Conservation (phyloP, 1,139 yeast genomes). For the Geotrichum phurueaensis region DNA sequence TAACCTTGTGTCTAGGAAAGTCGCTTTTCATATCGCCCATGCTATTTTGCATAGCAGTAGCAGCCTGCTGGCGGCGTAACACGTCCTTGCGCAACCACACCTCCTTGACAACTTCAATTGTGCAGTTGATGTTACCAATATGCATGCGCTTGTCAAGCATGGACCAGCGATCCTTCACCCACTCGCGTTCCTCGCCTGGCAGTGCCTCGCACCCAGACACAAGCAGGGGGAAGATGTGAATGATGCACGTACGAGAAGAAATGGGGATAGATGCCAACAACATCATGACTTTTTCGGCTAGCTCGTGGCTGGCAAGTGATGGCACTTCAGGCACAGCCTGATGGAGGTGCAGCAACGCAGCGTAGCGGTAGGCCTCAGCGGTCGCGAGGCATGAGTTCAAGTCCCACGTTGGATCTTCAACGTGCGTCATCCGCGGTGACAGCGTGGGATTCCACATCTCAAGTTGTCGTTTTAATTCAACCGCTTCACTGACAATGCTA, state of each 20-base stretch:
- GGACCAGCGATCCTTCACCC: slow-evolving; percentile 59
- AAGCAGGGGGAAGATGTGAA: slow-evolving; percentile 59
- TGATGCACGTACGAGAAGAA: slow-evolving; percentile 49
- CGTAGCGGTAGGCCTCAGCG: slow-evolving; percentile 60
- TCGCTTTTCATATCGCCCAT: not conserved
- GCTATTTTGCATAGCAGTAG: not conserved
- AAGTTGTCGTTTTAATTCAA: slow-evolving; percentile 48
- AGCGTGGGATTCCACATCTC: slow-evolving; percentile 47
- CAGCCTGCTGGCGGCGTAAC: slow-evolving; percentile 14
- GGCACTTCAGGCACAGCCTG: slow-evolving; percentile 69
- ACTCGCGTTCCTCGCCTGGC: slow-evolving; percentile 50
- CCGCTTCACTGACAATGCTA: slow-evolving; percentile 48
- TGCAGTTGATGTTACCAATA: slow-evolving; percentile 60
- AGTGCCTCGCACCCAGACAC: slow-evolving; percentile 62
- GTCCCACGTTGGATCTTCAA: slow-evolving; percentile 48
- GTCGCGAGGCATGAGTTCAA: slow-evolving; percentile 57
- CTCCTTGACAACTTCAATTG: slow-evolving; percentile 62
- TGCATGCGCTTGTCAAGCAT: slow-evolving; percentile 50
- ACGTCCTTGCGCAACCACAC: slow-evolving; percentile 61
- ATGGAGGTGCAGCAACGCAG: slow-evolving; percentile 53
- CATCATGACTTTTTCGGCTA: slow-evolving; percentile 56
- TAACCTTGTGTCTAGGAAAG: not conserved
- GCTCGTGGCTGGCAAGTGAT: slow-evolving; percentile 46
- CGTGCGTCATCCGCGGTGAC: slow-evolving; percentile 38
- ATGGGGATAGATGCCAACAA: slow-evolving; percentile 58